Evolutionary conservation across 345 rosid species (phyloP), one percentile per base, ranked within the genome.

Genomic region (Psidium friedrichsthalianum): DNA sequence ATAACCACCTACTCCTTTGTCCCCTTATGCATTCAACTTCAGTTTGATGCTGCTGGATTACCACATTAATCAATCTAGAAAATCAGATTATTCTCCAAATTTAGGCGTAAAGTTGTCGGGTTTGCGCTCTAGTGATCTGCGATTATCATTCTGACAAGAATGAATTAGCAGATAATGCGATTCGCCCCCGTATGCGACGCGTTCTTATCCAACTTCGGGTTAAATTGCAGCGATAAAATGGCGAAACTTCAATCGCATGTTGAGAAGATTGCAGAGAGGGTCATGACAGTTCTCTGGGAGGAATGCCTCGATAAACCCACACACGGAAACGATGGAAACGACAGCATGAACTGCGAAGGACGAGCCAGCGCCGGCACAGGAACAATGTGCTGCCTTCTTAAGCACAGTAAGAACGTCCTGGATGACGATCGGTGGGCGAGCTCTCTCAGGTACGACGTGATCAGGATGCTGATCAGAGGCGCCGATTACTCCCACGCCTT

Each of bases 391-490:
- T 91, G 89, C 84, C 82, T 94, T 16, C 87, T 87, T 85, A 94
- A 87, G 89, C 97, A 95, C 81, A 74, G 74, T 24, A 82, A 36
- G 24, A 88, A 81, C 40, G 82, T 85, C 15, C 57, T 84, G 4
- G 88, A 82, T 11, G 92, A 91, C 16, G 91, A 91, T 24, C 84
- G 82, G 61, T 57, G 87, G 83, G 86, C 82, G 22, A 82, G 86
- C 51, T 87, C 87, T 1, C 84, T 91, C 6, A 88, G 92, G 54
- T 94, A 94, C 88, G 98, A 97, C 82, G 96, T 93, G 83, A 94
- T 95, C 40, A 91, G 93, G 86, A 93, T 95, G 98, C 85, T 94
- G 88, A 92, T 95, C 74, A 92, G 93, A 76, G 98, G 97, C 80
- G 92, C 87, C 18, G 98, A 95, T 59, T 88, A 92, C 85, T 91